These are phyloP conservation scores for Tanacetum coccineum DNA, from an alignment of 129 eudicot genomes.

Conservation along the genomic window DNA sequence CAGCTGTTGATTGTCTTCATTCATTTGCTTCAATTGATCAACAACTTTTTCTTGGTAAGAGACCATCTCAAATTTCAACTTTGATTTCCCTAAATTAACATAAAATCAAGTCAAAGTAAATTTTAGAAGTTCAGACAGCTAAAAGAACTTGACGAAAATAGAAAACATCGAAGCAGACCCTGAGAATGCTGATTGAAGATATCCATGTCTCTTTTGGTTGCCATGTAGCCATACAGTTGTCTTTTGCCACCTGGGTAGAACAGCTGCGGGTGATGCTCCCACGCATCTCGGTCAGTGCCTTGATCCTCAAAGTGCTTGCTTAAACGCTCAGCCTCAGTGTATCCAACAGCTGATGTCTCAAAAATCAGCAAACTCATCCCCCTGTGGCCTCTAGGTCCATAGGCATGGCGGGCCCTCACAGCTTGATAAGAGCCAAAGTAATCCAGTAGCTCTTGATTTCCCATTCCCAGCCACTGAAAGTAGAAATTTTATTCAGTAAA, in stretches of 20 bases:
- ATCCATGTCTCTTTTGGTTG: constrained; percentile 60
- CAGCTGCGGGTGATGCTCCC: constrained; percentile 38
- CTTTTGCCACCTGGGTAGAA: constrained; percentile 69
- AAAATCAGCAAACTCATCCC: constrained; percentile 79
- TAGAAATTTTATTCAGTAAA: background rate
- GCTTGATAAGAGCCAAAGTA: constrained; percentile 56
- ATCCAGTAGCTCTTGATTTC: constrained; percentile 74
- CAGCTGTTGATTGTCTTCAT: constrained; percentile 22
- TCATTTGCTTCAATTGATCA: constrained; percentile 18
- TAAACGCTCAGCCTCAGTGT: constrained; percentile 68
- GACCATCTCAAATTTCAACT: constrained; percentile 21
- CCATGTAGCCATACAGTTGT: constrained; percentile 70
- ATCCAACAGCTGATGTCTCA: constrained; percentile 72
- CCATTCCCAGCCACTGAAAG: constrained; percentile 92
- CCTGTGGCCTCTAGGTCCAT: constrained; percentile 87
- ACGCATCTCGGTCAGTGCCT: constrained; percentile 49
- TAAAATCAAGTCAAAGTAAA: background rate
- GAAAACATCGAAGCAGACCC: constrained; percentile 35
- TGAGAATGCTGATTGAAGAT: constrained; percentile 58
- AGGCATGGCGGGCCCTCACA: constrained; percentile 58
- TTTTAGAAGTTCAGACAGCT: background rate
- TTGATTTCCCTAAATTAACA: constrained; percentile 15
- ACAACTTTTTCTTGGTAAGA: constrained; percentile 27
- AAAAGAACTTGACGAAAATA: background rate
- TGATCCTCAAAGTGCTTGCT: constrained; percentile 60